A percentile compares a stretch with the other conserved stretches of the same genome.
These are phyloP conservation scores for Ophiostoma montium DNA, from an alignment of 2,329 filamentous ascomycete species.

Conservation along the genomic window DNA sequence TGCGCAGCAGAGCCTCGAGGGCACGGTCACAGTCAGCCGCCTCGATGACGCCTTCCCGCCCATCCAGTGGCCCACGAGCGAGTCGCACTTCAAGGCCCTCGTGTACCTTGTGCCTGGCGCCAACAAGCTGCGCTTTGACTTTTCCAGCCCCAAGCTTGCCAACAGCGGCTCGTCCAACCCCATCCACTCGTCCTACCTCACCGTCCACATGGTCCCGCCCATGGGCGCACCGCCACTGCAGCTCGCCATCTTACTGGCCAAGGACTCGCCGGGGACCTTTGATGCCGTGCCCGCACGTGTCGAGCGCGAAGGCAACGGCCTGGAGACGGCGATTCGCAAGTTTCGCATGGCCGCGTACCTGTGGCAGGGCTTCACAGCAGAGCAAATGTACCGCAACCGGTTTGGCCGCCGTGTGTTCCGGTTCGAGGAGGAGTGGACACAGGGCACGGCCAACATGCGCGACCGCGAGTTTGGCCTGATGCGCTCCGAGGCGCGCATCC, in stretches of 20 bases:
- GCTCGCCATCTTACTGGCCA: slow-evolving; percentile 73
- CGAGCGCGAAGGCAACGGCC: slow-evolving; percentile 65
- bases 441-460: slow-evolving; percentile 61
- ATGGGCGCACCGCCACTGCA: slow-evolving; percentile 72
- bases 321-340: slow-evolving; percentile 73
- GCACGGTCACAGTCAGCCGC: slow-evolving; percentile 63
- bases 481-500: slow-evolving; percentile 82
- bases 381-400: slow-evolving; percentile 87
- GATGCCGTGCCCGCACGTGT: slow-evolving; percentile 65
- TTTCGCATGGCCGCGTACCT: slow-evolving; percentile 91
- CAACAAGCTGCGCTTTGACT: slow-evolving; percentile 80
- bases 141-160: slow-evolving; percentile 66
- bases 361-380: slow-evolving; percentile 93
- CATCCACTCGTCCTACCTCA: slow-evolving; percentile 66
- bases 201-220: slow-evolving; percentile 73
- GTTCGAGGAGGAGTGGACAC: slow-evolving; percentile 91
- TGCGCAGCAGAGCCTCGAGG: slow-evolving; percentile 55
- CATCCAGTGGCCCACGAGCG: slow-evolving; percentile 72
- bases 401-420: slow-evolving; percentile 76
- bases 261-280: slow-evolving; percentile 75
- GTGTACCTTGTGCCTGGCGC: slow-evolving; percentile 83
- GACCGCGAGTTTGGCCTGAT: slow-evolving; percentile 59
- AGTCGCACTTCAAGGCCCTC: slow-evolving; percentile 83
- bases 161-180: slow-evolving; percentile 51
- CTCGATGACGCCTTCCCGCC: slow-evolving; percentile 76